Percentiles rank a stretch among this genome's conserved stretches.
phyloP scores from a whole-genome alignment of 2,329 filamentous ascomycete genomes.

The Phyllosticta citrichinensis region DNA sequence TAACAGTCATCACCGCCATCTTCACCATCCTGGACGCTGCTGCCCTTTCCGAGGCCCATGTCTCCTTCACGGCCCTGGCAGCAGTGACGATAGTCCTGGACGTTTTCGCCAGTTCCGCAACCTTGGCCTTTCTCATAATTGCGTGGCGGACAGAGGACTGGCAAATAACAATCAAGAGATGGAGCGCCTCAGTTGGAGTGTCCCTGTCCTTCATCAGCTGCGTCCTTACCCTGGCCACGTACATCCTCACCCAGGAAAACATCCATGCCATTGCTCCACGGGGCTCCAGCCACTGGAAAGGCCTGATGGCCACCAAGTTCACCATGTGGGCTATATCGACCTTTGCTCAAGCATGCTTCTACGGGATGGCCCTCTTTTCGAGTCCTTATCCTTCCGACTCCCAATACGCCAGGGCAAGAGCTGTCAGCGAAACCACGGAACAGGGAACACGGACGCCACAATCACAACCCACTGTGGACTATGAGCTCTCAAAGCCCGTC shows the following conservation, averaged over 20 bases:
- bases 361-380: slow-evolving; percentile 3
- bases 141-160: slow-evolving; percentile 14
- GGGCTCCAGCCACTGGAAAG: slow-evolving; percentile 13
- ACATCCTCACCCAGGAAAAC: slow-evolving; percentile 7
- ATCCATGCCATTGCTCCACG: slow-evolving; percentile 6
- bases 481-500: background rate
- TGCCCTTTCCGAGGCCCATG: slow-evolving; percentile 19
- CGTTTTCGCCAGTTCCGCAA: slow-evolving; percentile 16
- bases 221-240: slow-evolving; percentile 7
- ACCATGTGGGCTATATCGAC: slow-evolving; percentile 24
- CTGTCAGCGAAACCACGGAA: background rate
- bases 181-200: background rate
- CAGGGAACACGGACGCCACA: background rate
- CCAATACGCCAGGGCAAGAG: background rate
- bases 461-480: background rate
- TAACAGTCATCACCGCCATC: slow-evolving; percentile 26
- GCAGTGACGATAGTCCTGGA: background rate
- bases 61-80: slow-evolving; percentile 19
- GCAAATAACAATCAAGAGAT: background rate
- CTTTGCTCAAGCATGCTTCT: slow-evolving; percentile 21
- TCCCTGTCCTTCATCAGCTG: slow-evolving; percentile 6
- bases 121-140: slow-evolving; percentile 20
- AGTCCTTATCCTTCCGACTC: background rate
- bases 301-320: slow-evolving; percentile 26
- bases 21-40: slow-evolving; percentile 27